These are phyloP conservation scores for Calonectria multiphialidica DNA, from an alignment of 2,329 filamentous ascomycete genomes.

Conservation along the genomic window DNA sequence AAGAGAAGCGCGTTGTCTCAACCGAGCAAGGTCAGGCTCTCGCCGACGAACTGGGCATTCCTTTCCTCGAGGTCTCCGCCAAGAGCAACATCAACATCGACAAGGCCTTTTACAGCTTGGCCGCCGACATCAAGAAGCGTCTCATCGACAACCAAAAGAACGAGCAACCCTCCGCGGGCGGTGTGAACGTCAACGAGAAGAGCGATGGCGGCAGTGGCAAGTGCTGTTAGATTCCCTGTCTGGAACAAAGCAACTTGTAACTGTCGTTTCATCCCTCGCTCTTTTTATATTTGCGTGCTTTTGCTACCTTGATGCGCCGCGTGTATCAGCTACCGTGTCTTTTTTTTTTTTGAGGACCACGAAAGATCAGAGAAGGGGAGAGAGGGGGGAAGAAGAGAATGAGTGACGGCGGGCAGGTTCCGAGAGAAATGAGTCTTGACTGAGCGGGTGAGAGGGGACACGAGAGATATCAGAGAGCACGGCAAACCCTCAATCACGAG, in stretches of 20 bases:
- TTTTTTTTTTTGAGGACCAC: slow-evolving; percentile 13
- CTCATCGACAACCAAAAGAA: slow-evolving; percentile 92
- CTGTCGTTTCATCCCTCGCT: slow-evolving; percentile 38
- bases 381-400: slow-evolving; percentile 5
- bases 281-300: slow-evolving; percentile 41
- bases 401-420: neutral
- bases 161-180: slow-evolving; percentile 69
- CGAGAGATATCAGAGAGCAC: slow-evolving; percentile 31
- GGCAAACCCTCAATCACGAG: slow-evolving; percentile 34
- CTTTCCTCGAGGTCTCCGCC: slow-evolving; percentile 97
- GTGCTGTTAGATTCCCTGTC: slow-evolving; percentile 75
- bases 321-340: slow-evolving; percentile 32
- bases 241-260: slow-evolving; percentile 29
- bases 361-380: slow-evolving; percentile 20
- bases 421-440: slow-evolving; percentile 20
- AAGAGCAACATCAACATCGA: slow-evolving; percentile 99
- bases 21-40: slow-evolving; percentile 94
- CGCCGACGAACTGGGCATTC: slow-evolving; percentile 95
- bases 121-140: slow-evolving; percentile 97
- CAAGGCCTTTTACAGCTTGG: slow-evolving; percentile 96
- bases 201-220: slow-evolving; percentile 72
- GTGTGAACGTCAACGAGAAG: slow-evolving; percentile 78
- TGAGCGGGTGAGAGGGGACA: slow-evolving; percentile 19
- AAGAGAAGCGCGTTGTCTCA: slow-evolving; percentile 95
- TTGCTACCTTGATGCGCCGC: slow-evolving; percentile 36